A percentile compares a stretch with the other conserved stretches of the same genome.
Evolutionary conservation across 345 rosid genomes (phyloP).

Genomic region (Eucalyptus paniculata): DNA sequence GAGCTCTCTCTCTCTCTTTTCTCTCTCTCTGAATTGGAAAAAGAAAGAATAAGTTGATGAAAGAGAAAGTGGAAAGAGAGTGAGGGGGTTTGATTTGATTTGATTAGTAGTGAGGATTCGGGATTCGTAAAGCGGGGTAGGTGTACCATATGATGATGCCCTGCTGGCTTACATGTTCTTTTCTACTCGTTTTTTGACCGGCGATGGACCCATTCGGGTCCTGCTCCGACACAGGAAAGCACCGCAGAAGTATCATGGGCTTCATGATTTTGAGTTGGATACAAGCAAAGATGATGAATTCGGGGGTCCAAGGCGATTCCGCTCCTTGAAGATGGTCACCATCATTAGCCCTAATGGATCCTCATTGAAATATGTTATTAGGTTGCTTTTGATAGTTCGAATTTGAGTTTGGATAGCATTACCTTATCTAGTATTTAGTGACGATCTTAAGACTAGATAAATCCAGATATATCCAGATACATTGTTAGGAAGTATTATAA

Average conservation of each 20-base stretch:
- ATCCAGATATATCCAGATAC: rapidly evolving
- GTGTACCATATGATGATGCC: not conserved
- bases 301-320: not conserved
- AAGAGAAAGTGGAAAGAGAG: not conserved
- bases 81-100: not conserved
- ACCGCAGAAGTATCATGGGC: not conserved
- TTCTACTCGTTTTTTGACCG: not conserved
- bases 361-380: too few species aligned
- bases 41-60: not conserved
- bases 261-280: not conserved
- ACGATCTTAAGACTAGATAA: too few species aligned
- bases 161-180: not conserved
- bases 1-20: not conserved
- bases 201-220: not conserved
- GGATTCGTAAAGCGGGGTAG: not conserved
- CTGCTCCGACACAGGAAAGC: not conserved
- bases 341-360: not conserved
- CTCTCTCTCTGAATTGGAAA: not conserved
- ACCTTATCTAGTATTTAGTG: too few species aligned
- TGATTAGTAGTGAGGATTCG: not conserved
- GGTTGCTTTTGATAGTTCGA: too few species aligned
- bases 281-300: not conserved
- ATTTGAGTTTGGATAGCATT: too few species aligned
- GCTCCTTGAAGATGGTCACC: not conserved
- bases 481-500: too few species aligned